Conservation (phyloP, 2,329 filamentous ascomycete species). For the Elsinoe ampelina region DNA sequence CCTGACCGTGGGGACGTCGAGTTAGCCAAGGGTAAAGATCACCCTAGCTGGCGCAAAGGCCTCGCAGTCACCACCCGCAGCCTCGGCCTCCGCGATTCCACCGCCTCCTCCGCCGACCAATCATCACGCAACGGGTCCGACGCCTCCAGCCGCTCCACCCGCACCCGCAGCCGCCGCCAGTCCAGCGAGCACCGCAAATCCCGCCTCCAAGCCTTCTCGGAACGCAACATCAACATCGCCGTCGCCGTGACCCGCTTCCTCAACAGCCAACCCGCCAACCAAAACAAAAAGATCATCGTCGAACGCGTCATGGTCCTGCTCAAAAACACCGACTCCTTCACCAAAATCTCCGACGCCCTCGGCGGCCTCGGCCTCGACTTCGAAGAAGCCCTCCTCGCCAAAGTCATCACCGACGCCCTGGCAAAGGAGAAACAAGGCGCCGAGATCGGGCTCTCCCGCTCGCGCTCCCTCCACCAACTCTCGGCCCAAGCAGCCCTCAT, state of each 20-base stretch:
- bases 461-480: slow-evolving; percentile 15
- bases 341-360: slow-evolving; percentile 19
- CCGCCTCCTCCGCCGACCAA: background rate
- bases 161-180: background rate
- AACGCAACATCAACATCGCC: slow-evolving; percentile 18
- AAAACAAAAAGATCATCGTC: slow-evolving; percentile 17
- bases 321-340: slow-evolving; percentile 18
- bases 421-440: slow-evolving; percentile 8
- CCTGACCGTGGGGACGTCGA: slow-evolving; percentile 5
- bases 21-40: background rate
- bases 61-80: slow-evolving; percentile 12
- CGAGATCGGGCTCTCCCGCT: slow-evolving; percentile 14
- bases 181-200: slow-evolving; percentile 8
- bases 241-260: slow-evolving; percentile 19
- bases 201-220: slow-evolving; percentile 11
- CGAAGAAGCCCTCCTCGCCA: slow-evolving; percentile 19
- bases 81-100: slow-evolving; percentile 9
- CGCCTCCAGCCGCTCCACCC: background rate
- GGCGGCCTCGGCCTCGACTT: slow-evolving; percentile 17
- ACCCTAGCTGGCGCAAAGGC: slow-evolving; percentile 9
- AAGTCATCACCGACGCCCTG: slow-evolving; percentile 18
- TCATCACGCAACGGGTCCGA: background rate
- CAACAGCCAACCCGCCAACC: slow-evolving; percentile 18
- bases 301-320: slow-evolving; percentile 19
- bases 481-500: slow-evolving; percentile 15